Evolutionary conservation across 2,329 filamentous ascomycete genomes (phyloP), one percentile per base, ranked within the genome.

Genomic region (Mycogone perniciosa): DNA sequence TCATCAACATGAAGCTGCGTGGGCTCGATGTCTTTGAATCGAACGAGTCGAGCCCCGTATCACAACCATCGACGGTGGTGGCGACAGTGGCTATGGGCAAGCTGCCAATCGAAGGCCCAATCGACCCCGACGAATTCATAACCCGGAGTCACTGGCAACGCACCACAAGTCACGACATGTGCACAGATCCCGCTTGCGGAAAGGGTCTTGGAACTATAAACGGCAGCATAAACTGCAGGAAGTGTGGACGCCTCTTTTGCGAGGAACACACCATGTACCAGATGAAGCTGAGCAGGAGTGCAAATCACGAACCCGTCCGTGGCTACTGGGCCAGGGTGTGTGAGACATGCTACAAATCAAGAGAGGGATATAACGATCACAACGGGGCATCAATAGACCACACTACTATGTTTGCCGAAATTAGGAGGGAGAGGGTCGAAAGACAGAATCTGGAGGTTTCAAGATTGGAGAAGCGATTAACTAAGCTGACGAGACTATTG

Each of bases 191-290:
- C 1, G 76, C 85, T 20, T 99, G 93, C 60, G 88, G 84, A 31
- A 88, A 87, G 67, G 80, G 84, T 29, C 72, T 99, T 5, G 90
- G 89, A 1, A 79, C 86, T 3, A 78, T 87, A 6, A 91, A 87
- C 61, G 89, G 90, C 13, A 90, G 79, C 61, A 84, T 99, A 61
- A 96, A 99, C 67, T 99, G 93, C 68, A 80, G 93, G 56, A 89
- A 91, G 56, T 99, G 93, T 62, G 93, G 93, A 6, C 85, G 86
- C 60, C 72, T 99, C 38, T 99, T 97, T 65, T 99, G 93, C 68
- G 93, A 97, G 64, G 88, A 92, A 60, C 93, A 99, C 67, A 97
- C 93, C 47, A 96, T 99, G 91, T 99, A 97, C 64, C 92, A 99
- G 72, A 97, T 97, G 88, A 96, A 95, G 74, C 76, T 99, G 8